A percentile compares a stretch with the other conserved stretches of the same genome.
Evolutionary conservation across 1,139 yeast species (phyloP).

Genomic region (Suhomyces coccinellae): DNA sequence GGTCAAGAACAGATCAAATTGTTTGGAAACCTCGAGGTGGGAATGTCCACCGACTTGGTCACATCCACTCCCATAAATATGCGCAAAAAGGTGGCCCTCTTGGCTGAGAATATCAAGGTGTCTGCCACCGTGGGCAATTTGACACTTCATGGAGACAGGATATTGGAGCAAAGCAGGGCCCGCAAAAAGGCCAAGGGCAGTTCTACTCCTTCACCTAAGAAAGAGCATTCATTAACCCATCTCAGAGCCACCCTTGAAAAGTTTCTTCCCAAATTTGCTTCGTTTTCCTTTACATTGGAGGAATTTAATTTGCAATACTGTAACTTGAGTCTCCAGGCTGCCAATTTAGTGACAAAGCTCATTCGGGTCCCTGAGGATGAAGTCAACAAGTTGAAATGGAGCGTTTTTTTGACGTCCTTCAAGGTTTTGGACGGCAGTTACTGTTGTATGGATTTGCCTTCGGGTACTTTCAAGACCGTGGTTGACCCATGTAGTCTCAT

Average conservation of each 20-base stretch:
- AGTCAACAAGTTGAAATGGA: constrained; percentile 17
- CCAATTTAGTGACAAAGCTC: constrained; percentile 24
- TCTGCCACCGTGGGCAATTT: constrained; percentile 28
- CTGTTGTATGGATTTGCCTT: constrained; percentile 39
- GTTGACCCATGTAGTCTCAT: constrained; percentile 16
- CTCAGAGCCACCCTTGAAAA: not conserved
- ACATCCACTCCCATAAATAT: constrained; percentile 23
- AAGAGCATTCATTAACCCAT: not conserved
- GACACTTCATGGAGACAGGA: constrained; percentile 26
- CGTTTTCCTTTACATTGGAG: constrained; percentile 28
- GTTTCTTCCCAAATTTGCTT: constrained; percentile 10
- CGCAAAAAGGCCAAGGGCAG: constrained; percentile 2
- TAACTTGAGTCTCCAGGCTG: constrained; percentile 19
- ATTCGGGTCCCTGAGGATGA: constrained; percentile 10
- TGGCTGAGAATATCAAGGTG: constrained; percentile 22
- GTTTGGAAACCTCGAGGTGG: constrained; percentile 36
- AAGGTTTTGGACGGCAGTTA: constrained; percentile 32
- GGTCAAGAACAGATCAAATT: constrained; percentile 19
- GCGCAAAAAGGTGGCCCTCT: constrained; percentile 13
- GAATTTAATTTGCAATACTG: constrained; percentile 30
- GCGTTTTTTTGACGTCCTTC: constrained; percentile 28
- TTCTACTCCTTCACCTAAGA: not conserved
- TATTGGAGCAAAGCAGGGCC: constrained; percentile 1
- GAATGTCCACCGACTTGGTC: constrained; percentile 27
- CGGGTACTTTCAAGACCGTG: constrained; percentile 26